Base-by-base conservation (phyloP, 164 flowering plant species). In the Santalum album region DNA sequence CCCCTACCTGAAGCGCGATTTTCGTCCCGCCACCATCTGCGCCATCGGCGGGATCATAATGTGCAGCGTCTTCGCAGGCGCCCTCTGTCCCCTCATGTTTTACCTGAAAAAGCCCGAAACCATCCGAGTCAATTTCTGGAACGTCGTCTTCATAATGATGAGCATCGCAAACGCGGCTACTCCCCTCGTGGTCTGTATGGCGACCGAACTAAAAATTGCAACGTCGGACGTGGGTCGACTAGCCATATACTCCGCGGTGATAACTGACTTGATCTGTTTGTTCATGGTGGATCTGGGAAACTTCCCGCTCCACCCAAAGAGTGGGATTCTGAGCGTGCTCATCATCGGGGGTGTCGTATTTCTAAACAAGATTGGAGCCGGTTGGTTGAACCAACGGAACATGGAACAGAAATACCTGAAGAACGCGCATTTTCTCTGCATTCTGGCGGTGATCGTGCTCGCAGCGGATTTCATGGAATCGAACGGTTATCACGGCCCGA, bases 211-310 rank as follows among this genome's bases (percentile, higher is more conserved):
- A 29, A 82, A 66, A 55, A 54, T 84, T 7, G 74, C 72, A 0
- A 67, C 77, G 6, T 66, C 83, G 0, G 76, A 72, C 14, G 42
- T 72, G 2, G 91, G 91, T 0, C 66, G 78, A 17, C 29, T 82
- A 6, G 91, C 77, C 17, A 66, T 72, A 3, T 51, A 69, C 22
- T 50, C 79, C 1, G 32, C 82, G 4, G 18, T 84, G 22, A 40
- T 72, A 29, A 76, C 53, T 19, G 87, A 84, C 55, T 29, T 75
- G 2, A 26, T 63, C 11, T n/a, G n/a, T n/a, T n/a, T n/a, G n/a
- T n/a, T n/a, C n/a, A n/a, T n/a, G n/a, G n/a, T n/a, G n/a, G n/a
- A n/a, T n/a, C n/a, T n/a, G n/a, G n/a, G 12, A 32, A 32, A 32
- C 36, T 32, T 7, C 0, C 12, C 36, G 36, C 36, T 16, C 19